Evolutionary conservation across 2,329 filamentous ascomycete species (phyloP).

Genomic region (Trichoderma afroharzianum): DNA sequence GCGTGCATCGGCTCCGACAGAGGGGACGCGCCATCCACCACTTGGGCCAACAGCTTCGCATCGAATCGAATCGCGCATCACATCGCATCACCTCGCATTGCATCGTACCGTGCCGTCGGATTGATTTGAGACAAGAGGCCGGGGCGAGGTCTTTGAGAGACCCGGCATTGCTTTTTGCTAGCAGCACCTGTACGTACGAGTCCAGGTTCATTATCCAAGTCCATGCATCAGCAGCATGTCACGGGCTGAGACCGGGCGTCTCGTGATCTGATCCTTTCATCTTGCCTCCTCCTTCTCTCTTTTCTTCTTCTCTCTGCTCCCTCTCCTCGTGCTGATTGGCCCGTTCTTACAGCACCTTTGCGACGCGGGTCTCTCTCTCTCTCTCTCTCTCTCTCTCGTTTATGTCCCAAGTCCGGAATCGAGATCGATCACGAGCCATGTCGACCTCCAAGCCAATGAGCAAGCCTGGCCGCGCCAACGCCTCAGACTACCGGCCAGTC

Average conservation of each 20-base stretch:
- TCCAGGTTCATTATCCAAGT: neutral
- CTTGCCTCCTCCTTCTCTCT: neutral
- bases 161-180: neutral
- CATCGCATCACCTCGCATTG: neutral
- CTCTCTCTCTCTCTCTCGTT: neutral
- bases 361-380: neutral
- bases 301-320: neutral
- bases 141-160: neutral
- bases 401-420: neutral
- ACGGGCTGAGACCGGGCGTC: neutral
- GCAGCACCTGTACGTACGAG: neutral
- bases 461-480: neutral
- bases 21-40: neutral
- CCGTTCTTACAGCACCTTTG: neutral
- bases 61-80: neutral
- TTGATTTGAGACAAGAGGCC: neutral
- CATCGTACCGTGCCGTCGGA: conserved; percentile 7
- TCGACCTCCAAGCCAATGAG: neutral
- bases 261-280: conserved; percentile 7
- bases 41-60: neutral
- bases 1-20: neutral
- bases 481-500: conserved; percentile 32
- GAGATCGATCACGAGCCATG: conserved; percentile 9
- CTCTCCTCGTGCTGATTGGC: neutral
- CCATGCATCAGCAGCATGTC: conserved; percentile 1